A percentile compares a stretch with the other conserved stretches of the same genome.
phyloP scores from a whole-genome alignment of 208 protist species.

The Leishmania arabica region DNA sequence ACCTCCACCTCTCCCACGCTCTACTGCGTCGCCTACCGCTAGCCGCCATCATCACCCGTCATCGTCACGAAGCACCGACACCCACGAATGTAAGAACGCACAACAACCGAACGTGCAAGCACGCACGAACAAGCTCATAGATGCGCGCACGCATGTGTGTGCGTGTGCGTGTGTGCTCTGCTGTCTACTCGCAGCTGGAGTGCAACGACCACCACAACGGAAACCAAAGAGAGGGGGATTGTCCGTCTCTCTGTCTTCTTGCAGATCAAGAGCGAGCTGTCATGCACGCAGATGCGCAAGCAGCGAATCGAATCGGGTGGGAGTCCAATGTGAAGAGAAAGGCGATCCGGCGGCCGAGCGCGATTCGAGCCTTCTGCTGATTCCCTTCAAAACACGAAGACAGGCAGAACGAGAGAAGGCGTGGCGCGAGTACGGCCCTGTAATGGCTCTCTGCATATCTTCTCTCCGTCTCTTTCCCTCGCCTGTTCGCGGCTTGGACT shows the following conservation, averaged over 20 bases:
- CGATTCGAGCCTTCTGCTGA: too few species aligned
- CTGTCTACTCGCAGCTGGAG: background rate
- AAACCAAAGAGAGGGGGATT: too few species aligned
- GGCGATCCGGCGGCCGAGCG: too few species aligned
- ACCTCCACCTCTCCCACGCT: background rate
- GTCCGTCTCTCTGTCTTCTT: too few species aligned
- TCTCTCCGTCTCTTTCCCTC: background rate
- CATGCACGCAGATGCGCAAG: too few species aligned
- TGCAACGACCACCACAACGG: background rate
- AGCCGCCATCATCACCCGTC: too few species aligned
- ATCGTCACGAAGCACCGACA: background rate
- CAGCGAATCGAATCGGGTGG: too few species aligned
- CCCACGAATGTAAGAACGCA: background rate
- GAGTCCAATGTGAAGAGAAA: too few species aligned
- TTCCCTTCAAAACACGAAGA: background rate
- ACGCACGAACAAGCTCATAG: background rate
- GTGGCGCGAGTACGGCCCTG: too few species aligned
- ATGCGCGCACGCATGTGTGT: slow-evolving; percentile 10
- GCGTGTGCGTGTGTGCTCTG: slow-evolving; percentile 13
- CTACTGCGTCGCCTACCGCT: background rate
- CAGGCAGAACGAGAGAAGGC: background rate
- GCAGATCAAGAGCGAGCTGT: too few species aligned
- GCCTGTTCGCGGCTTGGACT: background rate
- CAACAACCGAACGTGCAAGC: background rate
- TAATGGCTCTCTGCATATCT: background rate